These are phyloP conservation scores for Linderniella brevidens DNA, from an alignment of 257 asterid genomes.

Conservation along the genomic window DNA sequence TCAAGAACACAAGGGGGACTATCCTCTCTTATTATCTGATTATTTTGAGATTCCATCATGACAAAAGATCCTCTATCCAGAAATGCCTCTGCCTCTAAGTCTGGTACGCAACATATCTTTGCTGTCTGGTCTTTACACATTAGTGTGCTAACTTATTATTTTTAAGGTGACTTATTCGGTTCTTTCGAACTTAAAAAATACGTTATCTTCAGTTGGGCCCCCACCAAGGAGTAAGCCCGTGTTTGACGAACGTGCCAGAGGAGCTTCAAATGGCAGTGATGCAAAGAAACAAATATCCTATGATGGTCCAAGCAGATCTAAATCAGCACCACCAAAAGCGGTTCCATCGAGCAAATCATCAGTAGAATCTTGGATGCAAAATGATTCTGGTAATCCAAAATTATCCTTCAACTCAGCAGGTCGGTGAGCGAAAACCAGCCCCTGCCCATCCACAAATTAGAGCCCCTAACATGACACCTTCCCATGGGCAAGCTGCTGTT, in stretches of 20 bases:
- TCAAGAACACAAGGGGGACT: constrained; percentile 76
- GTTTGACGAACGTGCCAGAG: constrained; percentile 27
- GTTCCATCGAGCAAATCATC: constrained; percentile 13
- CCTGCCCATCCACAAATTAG: constrained; percentile 16
- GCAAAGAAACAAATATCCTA: constrained; percentile 20
- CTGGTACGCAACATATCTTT: constrained; percentile 46
- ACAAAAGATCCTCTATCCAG: constrained; percentile 29
- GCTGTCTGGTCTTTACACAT: constrained; percentile 10
- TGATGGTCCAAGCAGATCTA: constrained; percentile 26
- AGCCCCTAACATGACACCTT: constrained; percentile 17
- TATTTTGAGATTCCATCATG: constrained; percentile 55
- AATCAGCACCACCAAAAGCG: constrained; percentile 20
- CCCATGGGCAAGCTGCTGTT: too few species aligned
- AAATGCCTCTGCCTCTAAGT: constrained; percentile 33
- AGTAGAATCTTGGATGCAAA: constrained; percentile 28
- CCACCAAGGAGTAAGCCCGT: constrained; percentile 29
- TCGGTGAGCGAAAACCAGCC: constrained; percentile 17
- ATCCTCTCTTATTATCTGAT: constrained; percentile 68
- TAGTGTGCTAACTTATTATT: constrained; percentile 18
- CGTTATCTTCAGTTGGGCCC: constrained; percentile 23
- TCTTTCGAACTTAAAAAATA: constrained; percentile 76
- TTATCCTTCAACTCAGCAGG: constrained; percentile 15
- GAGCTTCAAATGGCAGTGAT: constrained; percentile 20
- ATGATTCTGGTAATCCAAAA: constrained; percentile 31
- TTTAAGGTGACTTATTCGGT: constrained; percentile 54